phyloP scores from a whole-genome alignment of 2,329 filamentous ascomycete species.

The Penicillium sp. region DNA sequence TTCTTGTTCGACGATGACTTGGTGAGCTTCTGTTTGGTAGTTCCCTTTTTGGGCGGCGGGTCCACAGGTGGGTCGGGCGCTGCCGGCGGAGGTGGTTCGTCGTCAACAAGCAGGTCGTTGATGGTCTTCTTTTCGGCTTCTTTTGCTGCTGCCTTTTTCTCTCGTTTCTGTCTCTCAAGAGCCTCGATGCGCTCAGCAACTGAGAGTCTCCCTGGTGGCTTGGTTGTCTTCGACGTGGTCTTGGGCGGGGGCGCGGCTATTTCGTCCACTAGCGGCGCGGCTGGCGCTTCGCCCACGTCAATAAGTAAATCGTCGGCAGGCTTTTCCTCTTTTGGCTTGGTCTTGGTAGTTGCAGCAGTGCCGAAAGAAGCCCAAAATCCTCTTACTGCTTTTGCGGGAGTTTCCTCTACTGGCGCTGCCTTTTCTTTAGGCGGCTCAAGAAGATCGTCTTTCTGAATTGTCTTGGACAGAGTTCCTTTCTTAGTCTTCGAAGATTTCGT shows the following conservation, averaged over 20 bases:
- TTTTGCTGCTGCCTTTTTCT: conserved; percentile 32
- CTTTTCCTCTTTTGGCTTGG: conserved; percentile 43
- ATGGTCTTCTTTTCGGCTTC: conserved; percentile 35
- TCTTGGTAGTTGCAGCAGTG: conserved; percentile 33
- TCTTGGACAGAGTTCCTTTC: conserved; percentile 34
- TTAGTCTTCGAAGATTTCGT: conserved; percentile 36
- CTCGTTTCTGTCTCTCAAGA: conserved; percentile 40
- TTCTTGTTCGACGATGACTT: conserved; percentile 38
- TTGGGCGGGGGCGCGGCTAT: conserved; percentile 39
- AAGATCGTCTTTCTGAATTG: conserved; percentile 20
- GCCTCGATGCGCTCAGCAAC: conserved; percentile 53
- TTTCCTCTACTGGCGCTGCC: conserved; percentile 28
- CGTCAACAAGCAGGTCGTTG: conserved; percentile 26
- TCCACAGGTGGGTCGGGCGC: conserved; percentile 26
- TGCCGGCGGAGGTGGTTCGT: conserved; percentile 27
- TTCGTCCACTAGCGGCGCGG: conserved; percentile 37
- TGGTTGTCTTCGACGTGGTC: conserved; percentile 39
- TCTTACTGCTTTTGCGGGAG: conserved; percentile 33
- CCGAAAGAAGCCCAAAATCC: conserved; percentile 45
- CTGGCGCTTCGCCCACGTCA: conserved; percentile 34
- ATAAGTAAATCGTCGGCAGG: conserved; percentile 35
- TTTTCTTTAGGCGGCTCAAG: conserved; percentile 31
- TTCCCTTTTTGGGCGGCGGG: conserved; percentile 17
- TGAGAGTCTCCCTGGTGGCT: conserved; percentile 40
- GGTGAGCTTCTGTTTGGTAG: conserved; percentile 20